Conservation (phyloP, 2,329 filamentous ascomycete species). For the Anisogramma anomala region DNA sequence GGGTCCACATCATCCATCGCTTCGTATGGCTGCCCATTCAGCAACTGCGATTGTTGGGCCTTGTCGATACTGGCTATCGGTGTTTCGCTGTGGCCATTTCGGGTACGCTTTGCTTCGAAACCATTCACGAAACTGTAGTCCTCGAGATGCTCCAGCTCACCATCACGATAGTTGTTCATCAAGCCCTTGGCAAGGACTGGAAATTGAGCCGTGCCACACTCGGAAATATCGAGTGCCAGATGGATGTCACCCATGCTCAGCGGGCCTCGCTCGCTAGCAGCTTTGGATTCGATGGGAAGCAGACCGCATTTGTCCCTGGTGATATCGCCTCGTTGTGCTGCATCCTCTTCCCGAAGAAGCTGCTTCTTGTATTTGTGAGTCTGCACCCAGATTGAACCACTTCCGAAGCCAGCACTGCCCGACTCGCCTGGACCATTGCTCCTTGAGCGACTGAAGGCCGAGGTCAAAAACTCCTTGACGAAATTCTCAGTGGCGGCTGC, state of each 20-base stretch:
- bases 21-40: slow-evolving; percentile 38
- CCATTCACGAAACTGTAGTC: slow-evolving; percentile 45
- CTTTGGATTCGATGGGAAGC: slow-evolving; percentile 69
- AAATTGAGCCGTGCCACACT: slow-evolving; percentile 65
- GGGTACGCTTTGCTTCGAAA: slow-evolving; percentile 18
- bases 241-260: slow-evolving; percentile 69
- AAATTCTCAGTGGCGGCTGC: slow-evolving; percentile 55
- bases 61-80: slow-evolving; percentile 22
- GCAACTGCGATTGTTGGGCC: slow-evolving; percentile 28
- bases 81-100: slow-evolving; percentile 23
- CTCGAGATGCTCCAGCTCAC: slow-evolving; percentile 57
- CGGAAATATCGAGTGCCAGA: slow-evolving; percentile 63
- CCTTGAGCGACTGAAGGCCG: slow-evolving; percentile 51
- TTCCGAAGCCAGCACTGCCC: slow-evolving; percentile 50
- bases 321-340: slow-evolving; percentile 60
- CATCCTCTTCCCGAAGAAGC: slow-evolving; percentile 64
- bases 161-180: slow-evolving; percentile 59
- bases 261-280: slow-evolving; percentile 57
- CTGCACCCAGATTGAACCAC: slow-evolving; percentile 60
- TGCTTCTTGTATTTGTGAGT: slow-evolving; percentile 68
- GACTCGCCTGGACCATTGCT: slow-evolving; percentile 54
- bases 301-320: slow-evolving; percentile 64
- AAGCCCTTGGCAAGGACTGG: slow-evolving; percentile 63
- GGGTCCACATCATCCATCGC: slow-evolving; percentile 50
- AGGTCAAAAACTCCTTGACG: slow-evolving; percentile 53